A percentile compares a stretch with the other conserved stretches of the same genome.
Evolutionary conservation across 805 yeast genomes (phyloP).

Genomic region (Clavispora santaluciae): DNA sequence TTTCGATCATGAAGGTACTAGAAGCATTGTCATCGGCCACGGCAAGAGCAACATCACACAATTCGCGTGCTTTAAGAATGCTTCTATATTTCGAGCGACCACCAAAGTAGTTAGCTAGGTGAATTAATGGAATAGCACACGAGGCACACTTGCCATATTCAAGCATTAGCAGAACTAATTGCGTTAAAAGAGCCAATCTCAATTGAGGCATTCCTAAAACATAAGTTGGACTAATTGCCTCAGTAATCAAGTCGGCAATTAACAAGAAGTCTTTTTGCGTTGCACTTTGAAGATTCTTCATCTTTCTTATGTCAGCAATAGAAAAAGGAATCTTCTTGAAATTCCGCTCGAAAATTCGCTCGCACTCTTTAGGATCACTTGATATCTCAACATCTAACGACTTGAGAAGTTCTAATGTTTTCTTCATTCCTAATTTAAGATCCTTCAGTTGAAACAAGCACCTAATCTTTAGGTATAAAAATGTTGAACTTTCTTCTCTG

Average conservation of each 20-base stretch:
- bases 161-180: constrained; percentile 30
- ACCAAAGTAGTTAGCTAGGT: constrained; percentile 32
- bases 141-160: constrained; percentile 37
- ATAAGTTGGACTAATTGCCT: constrained; percentile 32
- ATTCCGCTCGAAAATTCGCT: constrained; percentile 16
- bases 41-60: constrained; percentile 34
- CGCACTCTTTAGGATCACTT: constrained; percentile 21
- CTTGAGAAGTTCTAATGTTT: constrained; percentile 32
- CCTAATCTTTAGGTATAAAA: constrained; percentile 33
- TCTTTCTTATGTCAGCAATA: constrained; percentile 30
- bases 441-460: constrained; percentile 28
- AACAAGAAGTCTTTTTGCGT: constrained; percentile 25
- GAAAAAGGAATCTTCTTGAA: constrained; percentile 34
- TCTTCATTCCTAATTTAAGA: constrained; percentile 27
- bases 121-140: constrained; percentile 36
- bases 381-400: constrained; percentile 31
- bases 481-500: constrained; percentile 31
- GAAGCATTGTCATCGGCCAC: constrained; percentile 30
- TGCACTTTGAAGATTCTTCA: constrained; percentile 18
- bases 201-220: constrained; percentile 22
- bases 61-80: constrained; percentile 37
- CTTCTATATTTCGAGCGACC: constrained; percentile 23
- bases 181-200: constrained; percentile 26
- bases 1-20: constrained; percentile 30
- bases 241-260: constrained; percentile 38